phyloP scores from a whole-genome alignment of 2,329 filamentous ascomycete genomes.

The Annulohypoxylon truncatum region DNA sequence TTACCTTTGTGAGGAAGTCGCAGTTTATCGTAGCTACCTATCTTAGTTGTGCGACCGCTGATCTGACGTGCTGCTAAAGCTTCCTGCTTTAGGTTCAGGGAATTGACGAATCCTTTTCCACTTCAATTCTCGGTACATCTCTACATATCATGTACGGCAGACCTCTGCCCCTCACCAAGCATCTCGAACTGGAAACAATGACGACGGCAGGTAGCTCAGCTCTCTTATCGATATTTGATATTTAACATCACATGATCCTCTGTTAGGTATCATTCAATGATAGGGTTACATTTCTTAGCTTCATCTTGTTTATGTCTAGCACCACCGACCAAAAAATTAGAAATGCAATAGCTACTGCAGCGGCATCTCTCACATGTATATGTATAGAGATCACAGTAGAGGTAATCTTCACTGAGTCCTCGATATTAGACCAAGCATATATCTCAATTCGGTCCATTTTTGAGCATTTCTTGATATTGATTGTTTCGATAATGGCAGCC shows the following conservation, averaged over 20 bases:
- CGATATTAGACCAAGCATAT: too few species aligned
- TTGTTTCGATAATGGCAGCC: too few species aligned
- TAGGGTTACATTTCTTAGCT: not conserved
- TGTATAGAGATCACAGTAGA: not conserved
- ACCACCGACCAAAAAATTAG: not conserved
- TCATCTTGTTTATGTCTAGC: not conserved
- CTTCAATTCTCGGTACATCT: slow-evolving; percentile 14
- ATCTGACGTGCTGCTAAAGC: slow-evolving; percentile 19
- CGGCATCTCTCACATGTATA: not conserved
- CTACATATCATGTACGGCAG: slow-evolving; percentile 21
- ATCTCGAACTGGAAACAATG: slow-evolving; percentile 24
- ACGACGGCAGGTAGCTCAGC: slow-evolving; percentile 24
- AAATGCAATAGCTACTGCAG: not conserved
- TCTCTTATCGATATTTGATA: slow-evolving; percentile 29
- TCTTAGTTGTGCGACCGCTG: slow-evolving; percentile 25
- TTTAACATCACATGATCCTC: slow-evolving; percentile 5
- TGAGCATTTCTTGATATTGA: too few species aligned
- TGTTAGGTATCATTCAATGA: not conserved
- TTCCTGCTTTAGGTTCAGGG: slow-evolving; percentile 5
- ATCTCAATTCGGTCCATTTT: too few species aligned
- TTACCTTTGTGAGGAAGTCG: slow-evolving; percentile 11
- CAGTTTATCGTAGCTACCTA: slow-evolving; percentile 26
- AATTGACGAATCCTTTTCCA: slow-evolving; percentile 42
- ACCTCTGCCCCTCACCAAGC: slow-evolving; percentile 29
- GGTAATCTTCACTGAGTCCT: not conserved